Conservation (phyloP, 257 asterid genomes). For the Handroanthus guayacan region DNA sequence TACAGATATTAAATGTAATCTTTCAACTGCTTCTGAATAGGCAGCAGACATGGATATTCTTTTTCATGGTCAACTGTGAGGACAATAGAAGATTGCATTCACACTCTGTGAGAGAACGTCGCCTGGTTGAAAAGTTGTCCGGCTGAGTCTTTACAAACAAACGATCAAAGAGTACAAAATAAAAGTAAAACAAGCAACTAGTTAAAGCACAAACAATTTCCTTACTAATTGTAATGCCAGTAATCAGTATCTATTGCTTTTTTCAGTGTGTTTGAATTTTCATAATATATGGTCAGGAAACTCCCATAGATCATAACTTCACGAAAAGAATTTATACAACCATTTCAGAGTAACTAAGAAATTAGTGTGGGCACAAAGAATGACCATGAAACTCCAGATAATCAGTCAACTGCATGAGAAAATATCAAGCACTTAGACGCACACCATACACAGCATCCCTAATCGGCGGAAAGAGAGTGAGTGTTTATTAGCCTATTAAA, state of each 20-base stretch:
- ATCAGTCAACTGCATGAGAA: not conserved
- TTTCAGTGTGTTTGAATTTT: not conserved
- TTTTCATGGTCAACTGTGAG: too few relatives aligned
- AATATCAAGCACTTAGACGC: conserved; percentile 10
- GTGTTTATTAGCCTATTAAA: conserved; percentile 41
- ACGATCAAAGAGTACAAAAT: too few relatives aligned
- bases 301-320: conserved; percentile 3
- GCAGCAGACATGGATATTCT: too few relatives aligned
- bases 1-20: too few relatives aligned
- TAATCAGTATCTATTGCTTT: not conserved
- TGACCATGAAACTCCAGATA: not conserved
- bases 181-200: too few relatives aligned
- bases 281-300: not conserved
- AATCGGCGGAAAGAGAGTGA: conserved; percentile 22
- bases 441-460: not conserved
- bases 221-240: not conserved
- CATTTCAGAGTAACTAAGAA: conserved; percentile 2
- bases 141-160: too few relatives aligned
- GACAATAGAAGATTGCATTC: too few relatives aligned
- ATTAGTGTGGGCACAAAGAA: not conserved
- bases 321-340: not conserved
- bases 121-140: too few relatives aligned
- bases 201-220: too few relatives aligned
- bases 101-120: too few relatives aligned
- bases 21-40: too few relatives aligned